These are phyloP conservation scores for Fusarium chuoi DNA, from an alignment of 2,329 filamentous ascomycete species.

Conservation along the genomic window DNA sequence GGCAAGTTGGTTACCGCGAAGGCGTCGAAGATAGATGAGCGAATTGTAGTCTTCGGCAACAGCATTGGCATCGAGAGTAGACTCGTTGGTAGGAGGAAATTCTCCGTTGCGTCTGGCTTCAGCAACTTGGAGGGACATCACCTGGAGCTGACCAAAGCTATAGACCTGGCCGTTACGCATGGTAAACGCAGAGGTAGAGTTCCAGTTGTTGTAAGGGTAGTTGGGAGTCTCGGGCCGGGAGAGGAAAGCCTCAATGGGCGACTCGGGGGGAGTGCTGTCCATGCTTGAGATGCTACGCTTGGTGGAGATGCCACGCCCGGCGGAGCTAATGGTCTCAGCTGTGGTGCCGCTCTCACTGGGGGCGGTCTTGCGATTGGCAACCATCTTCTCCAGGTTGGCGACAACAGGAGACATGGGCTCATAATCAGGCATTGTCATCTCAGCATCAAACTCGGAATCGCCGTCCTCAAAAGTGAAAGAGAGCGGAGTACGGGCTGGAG, in stretches of 20 bases:
- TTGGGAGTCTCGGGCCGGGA: neutral
- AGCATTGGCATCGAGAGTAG: constrained; percentile 40
- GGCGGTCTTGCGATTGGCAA: neutral
- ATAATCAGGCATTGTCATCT: neutral
- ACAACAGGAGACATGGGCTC: constrained; percentile 14
- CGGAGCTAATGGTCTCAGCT: neutral
- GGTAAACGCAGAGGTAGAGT: neutral
- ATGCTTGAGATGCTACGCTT: neutral
- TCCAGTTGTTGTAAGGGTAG: neutral
- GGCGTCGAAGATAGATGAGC: constrained; percentile 45
- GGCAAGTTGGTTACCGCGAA: constrained; percentile 28
- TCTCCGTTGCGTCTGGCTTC: constrained; percentile 47
- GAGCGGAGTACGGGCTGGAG: constrained; percentile 1
- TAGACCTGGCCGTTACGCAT: constrained; percentile 15
- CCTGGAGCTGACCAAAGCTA: constrained; percentile 33
- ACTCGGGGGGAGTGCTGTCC: constrained; percentile 9
- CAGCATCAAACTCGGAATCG: neutral
- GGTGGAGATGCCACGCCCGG: neutral
- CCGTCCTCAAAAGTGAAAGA: constrained; percentile 5
- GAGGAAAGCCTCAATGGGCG: constrained; percentile 21
- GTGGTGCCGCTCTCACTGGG: neutral
- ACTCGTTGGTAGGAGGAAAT: constrained; percentile 48
- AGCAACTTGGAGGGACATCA: constrained; percentile 47
- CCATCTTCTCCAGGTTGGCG: constrained; percentile 7
- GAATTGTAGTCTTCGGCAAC: constrained; percentile 47